A percentile compares a stretch with the other conserved stretches of the same genome.
Evolutionary conservation across 1,284 basidiomycete species (phyloP).

Genomic region (Tremellales sp.): DNA sequence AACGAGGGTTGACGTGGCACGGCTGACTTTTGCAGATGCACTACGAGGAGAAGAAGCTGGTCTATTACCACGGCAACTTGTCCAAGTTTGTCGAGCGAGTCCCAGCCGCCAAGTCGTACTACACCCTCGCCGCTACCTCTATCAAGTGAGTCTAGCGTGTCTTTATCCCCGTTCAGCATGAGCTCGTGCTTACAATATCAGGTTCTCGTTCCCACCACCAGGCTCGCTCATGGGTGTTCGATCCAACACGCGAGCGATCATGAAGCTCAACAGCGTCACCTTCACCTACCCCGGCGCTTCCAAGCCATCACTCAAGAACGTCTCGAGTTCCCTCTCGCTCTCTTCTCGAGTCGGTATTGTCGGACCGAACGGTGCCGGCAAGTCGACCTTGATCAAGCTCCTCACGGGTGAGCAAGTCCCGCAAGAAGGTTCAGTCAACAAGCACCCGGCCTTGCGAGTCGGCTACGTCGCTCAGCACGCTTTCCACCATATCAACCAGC

Average conservation of each 20-base stretch:
- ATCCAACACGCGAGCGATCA: slow-evolving; percentile 92
- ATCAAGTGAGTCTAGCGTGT: slow-evolving; percentile 67
- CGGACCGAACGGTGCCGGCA: slow-evolving; percentile 90
- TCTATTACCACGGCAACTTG: slow-evolving; percentile 92
- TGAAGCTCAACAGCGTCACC: slow-evolving; percentile 88
- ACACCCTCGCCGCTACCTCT: slow-evolving; percentile 89
- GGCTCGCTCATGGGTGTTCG: slow-evolving; percentile 96
- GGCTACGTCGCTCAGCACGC: slow-evolving; percentile 98
- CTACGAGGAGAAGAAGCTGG: slow-evolving; percentile 95
- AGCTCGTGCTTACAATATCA: slow-evolving; percentile 1
- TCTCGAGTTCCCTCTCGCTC: slow-evolving; percentile 86
- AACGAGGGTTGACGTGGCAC: slow-evolving; percentile 4
- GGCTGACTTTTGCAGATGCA: slow-evolving; percentile 69
- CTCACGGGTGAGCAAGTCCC: slow-evolving; percentile 93
- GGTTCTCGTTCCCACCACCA: slow-evolving; percentile 90
- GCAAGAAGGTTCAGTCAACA: slow-evolving; percentile 89
- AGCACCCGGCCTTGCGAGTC: slow-evolving; percentile 91
- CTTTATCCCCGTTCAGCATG: no score
- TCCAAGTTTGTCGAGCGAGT: slow-evolving; percentile 86
- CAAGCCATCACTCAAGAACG: slow-evolving; percentile 78
- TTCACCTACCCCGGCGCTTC: slow-evolving; percentile 89
- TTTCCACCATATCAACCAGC: slow-evolving; percentile 90
- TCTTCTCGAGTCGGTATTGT: slow-evolving; percentile 86
- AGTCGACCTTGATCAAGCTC: slow-evolving; percentile 95
- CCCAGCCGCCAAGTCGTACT: slow-evolving; percentile 95